These are phyloP conservation scores for Saturnispora quitensis DNA, from an alignment of 805 yeast species.

Conservation along the genomic window DNA sequence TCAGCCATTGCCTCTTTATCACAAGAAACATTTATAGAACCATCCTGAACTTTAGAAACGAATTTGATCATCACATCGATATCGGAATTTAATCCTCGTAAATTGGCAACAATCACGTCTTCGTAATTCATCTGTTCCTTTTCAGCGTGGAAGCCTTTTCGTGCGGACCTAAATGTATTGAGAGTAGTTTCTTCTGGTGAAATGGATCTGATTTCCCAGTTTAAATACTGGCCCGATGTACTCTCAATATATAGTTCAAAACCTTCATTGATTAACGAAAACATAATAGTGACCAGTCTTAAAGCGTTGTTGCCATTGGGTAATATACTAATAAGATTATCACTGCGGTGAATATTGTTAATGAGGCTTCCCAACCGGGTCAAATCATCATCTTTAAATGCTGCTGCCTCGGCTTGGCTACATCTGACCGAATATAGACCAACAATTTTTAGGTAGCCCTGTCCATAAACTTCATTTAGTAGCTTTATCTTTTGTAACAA, in stretches of 20 bases:
- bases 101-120: neutral
- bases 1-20: constrained; percentile 2
- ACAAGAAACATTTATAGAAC: constrained; percentile 1
- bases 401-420: neutral
- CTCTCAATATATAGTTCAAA: neutral
- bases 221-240: neutral
- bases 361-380: neutral
- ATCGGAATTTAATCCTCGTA: neutral
- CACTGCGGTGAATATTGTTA: neutral
- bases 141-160: neutral
- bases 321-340: neutral
- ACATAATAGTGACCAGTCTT: neutral
- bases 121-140: neutral
- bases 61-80: constrained; percentile 8
- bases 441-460: constrained; percentile 16
- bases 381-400: neutral
- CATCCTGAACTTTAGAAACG: constrained; percentile 9
- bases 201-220: neutral
- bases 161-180: neutral
- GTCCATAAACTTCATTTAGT: constrained; percentile 18
- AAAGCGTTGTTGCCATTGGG: no score
- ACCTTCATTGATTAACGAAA: neutral
- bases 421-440: constrained; percentile 16
- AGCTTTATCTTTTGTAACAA: constrained; percentile 9
- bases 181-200: constrained; percentile 1